phyloP scores from a whole-genome alignment of 768 basidiomycete species.

The Hydnum rufescens region DNA sequence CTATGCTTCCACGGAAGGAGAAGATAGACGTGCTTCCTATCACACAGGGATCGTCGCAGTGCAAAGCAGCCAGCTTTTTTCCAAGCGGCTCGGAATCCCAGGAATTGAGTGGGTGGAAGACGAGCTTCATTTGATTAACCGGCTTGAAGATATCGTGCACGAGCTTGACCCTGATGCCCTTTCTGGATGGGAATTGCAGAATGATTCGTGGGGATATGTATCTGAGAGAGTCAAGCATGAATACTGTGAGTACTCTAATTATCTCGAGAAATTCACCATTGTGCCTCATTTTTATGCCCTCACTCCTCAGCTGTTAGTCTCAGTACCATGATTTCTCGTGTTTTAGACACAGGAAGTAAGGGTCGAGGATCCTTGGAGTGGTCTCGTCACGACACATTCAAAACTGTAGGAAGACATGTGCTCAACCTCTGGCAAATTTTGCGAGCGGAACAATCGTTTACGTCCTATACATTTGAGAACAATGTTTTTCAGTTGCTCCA shows the following conservation, averaged over 20 bases:
- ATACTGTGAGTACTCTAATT: constrained; percentile 28
- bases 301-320: constrained; percentile 41
- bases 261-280: not conserved
- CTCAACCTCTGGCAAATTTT: constrained; percentile 87
- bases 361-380: constrained; percentile 35
- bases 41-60: constrained; percentile 37
- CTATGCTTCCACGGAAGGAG: constrained; percentile 25
- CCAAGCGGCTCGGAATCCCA: constrained; percentile 25
- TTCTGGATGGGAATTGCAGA: constrained; percentile 82
- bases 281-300: not conserved
- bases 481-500: constrained; percentile 64
- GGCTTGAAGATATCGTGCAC: constrained; percentile 47
- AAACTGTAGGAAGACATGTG: constrained; percentile 72
- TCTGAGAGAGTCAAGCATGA: constrained; percentile 34
- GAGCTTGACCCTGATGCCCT: constrained; percentile 82
- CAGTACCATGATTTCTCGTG: constrained; percentile 54
- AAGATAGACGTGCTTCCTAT: constrained; percentile 17
- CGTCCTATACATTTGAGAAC: constrained; percentile 77
- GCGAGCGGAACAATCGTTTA: constrained; percentile 60
- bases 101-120: constrained; percentile 32
- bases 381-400: constrained; percentile 61
- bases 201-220: constrained; percentile 80
- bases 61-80: constrained; percentile 20
- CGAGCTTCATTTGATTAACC: constrained; percentile 71
- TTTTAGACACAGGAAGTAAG: constrained; percentile 27